These are phyloP conservation scores for Cutaneotrichosporon cutaneum DNA, from an alignment of 1,284 basidiomycete genomes.

Conservation along the genomic window DNA sequence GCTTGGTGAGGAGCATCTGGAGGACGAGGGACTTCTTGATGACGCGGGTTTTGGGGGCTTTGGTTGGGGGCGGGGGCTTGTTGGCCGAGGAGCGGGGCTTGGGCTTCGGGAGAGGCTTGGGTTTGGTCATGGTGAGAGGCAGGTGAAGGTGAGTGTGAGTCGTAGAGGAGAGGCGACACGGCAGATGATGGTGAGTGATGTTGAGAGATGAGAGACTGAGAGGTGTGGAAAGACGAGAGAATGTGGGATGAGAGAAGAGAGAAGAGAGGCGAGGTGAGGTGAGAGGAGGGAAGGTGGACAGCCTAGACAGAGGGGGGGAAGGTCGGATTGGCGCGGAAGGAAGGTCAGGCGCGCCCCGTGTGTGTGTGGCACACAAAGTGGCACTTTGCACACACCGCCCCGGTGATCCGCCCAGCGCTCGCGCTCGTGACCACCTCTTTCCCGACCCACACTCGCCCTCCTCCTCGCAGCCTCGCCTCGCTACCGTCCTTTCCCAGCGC, in stretches of 20 bases:
- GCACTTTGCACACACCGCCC: not conserved
- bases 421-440: no score
- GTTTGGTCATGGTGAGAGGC: constrained; percentile 4
- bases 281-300: not conserved
- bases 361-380: not conserved
- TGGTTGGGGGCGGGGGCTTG: not conserved
- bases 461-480: not conserved
- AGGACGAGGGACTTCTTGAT: constrained; percentile 29
- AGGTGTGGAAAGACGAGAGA: not conserved
- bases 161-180: not conserved
- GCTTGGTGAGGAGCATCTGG: constrained; percentile 34
- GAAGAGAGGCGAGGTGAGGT: not conserved
- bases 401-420: not conserved
- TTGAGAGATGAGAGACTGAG: not conserved
- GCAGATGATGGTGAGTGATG: not conserved
- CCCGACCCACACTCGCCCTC: not conserved
- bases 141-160: not conserved
- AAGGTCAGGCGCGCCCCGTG: not conserved
- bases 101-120: not conserved
- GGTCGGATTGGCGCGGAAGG: not conserved
- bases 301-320: not conserved
- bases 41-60: not conserved
- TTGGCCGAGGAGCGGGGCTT: not conserved
- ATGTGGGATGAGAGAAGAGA: not conserved
- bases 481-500: not conserved